These are phyloP conservation scores for Coniochaeta prunicola DNA, from an alignment of 2,329 filamentous ascomycete species.

Conservation along the genomic window DNA sequence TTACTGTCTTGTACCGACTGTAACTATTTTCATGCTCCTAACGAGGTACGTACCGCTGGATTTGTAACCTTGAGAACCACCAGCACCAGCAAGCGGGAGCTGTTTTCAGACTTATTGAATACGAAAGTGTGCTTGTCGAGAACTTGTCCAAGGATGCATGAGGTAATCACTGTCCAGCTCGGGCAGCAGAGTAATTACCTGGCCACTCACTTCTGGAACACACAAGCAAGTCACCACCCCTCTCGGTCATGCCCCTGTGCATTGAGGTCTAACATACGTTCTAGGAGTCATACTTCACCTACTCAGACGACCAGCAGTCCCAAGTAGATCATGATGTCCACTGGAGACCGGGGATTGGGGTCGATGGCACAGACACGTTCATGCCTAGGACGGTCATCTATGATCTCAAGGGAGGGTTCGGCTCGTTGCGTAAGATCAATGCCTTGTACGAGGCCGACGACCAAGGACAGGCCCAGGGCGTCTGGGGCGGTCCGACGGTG, in stretches of 20 bases:
- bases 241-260: no score
- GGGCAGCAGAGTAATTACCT: conserved; percentile 90
- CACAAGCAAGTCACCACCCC: conserved; percentile 57
- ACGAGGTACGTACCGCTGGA: not conserved
- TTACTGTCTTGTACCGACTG: no score
- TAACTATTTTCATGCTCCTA: no score
- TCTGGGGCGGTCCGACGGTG: conserved; percentile 45
- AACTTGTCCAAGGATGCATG: conserved; percentile 59
- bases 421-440: conserved; percentile 79
- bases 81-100: not conserved
- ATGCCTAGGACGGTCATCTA: conserved; percentile 90
- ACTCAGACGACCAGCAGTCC: conserved; percentile 58
- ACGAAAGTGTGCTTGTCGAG: not conserved
- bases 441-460: conserved; percentile 65
- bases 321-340: conserved; percentile 78
- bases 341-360: conserved; percentile 76
- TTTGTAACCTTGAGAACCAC: not conserved
- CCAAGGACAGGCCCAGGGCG: conserved; percentile 20
- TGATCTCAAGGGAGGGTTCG: conserved; percentile 90
- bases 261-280: not conserved
- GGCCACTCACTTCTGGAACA: conserved; percentile 96
- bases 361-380: conserved; percentile 83
- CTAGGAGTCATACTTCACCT: conserved; percentile 96
- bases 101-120: no score
- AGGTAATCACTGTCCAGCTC: conserved; percentile 89